These are phyloP conservation scores for Trametes sp. DNA, from an alignment of 1,284 basidiomycete species.

Conservation along the genomic window DNA sequence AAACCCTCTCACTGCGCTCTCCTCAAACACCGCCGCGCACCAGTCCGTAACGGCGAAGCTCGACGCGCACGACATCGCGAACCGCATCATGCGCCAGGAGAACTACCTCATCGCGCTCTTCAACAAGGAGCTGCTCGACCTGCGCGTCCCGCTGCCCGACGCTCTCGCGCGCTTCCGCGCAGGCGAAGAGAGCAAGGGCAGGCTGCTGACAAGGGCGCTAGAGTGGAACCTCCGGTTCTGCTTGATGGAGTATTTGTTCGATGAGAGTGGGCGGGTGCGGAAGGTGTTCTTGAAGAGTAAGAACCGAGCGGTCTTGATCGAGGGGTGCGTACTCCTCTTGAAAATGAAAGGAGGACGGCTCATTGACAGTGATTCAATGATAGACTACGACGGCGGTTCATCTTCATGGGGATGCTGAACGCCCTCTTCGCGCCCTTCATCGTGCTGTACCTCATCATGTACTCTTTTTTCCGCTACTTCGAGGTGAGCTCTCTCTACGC, in stretches of 20 bases:
- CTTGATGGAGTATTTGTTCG: conserved; percentile 94
- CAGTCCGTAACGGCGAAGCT: conserved; percentile 76
- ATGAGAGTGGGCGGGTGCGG: conserved; percentile 85
- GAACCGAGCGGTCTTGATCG: conserved; percentile 79
- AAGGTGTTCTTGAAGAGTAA: conserved; percentile 90
- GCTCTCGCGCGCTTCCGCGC: conserved; percentile 53
- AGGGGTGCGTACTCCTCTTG: conserved; percentile 69
- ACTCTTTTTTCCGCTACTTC: conserved; percentile 99
- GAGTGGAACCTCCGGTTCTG: conserved; percentile 98
- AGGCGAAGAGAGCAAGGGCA: conserved; percentile 69
- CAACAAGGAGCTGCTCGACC: conserved; percentile 94
- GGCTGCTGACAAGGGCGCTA: conserved; percentile 85
- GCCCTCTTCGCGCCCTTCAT: conserved; percentile 97
- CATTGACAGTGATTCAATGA: background rate
- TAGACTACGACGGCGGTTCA: conserved; percentile 85
- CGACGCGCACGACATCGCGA: conserved; percentile 96
- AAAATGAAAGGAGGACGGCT: background rate
- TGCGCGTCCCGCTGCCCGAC: conserved; percentile 81
- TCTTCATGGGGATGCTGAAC: conserved; percentile 97
- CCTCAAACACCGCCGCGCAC: conserved; percentile 60
- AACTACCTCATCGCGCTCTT: conserved; percentile 98
- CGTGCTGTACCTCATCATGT: conserved; percentile 95
- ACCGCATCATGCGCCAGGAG: conserved; percentile 96
- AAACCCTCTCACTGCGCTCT: conserved; percentile 88
- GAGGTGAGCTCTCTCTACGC: conserved; percentile 64